A percentile compares a stretch with the other conserved stretches of the same genome.
Evolutionary conservation across 768 basidiomycete genomes (phyloP).

Genomic region (Phaeotremella skinneri): DNA sequence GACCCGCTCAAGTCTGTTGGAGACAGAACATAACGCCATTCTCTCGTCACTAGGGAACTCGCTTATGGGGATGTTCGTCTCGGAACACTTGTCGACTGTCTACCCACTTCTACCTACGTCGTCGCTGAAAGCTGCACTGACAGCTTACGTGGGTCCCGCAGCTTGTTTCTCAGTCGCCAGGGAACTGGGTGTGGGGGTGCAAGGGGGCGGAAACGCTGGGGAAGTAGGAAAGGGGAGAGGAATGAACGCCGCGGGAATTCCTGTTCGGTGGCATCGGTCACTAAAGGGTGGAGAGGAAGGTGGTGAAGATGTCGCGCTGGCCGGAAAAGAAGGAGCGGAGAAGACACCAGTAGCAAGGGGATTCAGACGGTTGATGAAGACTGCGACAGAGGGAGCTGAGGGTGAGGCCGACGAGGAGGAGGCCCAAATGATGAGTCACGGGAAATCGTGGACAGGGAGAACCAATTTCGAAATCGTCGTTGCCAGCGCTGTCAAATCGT

Average conservation of each 20-base stretch:
- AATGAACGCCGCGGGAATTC: slow-evolving; percentile 12
- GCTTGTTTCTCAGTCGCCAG: slow-evolving; percentile 80
- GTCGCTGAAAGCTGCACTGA: slow-evolving; percentile 84
- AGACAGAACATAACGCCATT: slow-evolving; percentile 62
- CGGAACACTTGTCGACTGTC: slow-evolving; percentile 73
- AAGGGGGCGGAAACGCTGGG: slow-evolving; percentile 24
- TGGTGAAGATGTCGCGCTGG: slow-evolving; percentile 59
- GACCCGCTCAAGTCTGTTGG: slow-evolving; percentile 2
- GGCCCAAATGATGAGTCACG: slow-evolving; percentile 11
- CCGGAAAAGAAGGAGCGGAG: slow-evolving; percentile 16
- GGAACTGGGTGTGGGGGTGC: slow-evolving; percentile 55
- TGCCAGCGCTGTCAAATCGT: slow-evolving; percentile 77
- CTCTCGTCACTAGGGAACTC: slow-evolving; percentile 77
- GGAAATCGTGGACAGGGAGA: slow-evolving; percentile 12
- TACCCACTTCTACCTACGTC: slow-evolving; percentile 91
- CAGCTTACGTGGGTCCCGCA: slow-evolving; percentile 82
- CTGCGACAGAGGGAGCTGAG: slow-evolving; percentile 55
- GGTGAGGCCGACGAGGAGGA: not conserved
- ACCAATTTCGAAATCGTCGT: slow-evolving; percentile 72
- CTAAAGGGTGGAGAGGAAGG: slow-evolving; percentile 24
- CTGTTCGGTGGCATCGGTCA: slow-evolving; percentile 21
- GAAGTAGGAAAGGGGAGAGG: slow-evolving; percentile 24
- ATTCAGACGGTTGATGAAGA: slow-evolving; percentile 20
- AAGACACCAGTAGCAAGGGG: slow-evolving; percentile 30
- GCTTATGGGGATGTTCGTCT: slow-evolving; percentile 82